phyloP scores from a whole-genome alignment of 495 filamentous ascomycete genomes.

The Clohesyomyces aquaticus region DNA sequence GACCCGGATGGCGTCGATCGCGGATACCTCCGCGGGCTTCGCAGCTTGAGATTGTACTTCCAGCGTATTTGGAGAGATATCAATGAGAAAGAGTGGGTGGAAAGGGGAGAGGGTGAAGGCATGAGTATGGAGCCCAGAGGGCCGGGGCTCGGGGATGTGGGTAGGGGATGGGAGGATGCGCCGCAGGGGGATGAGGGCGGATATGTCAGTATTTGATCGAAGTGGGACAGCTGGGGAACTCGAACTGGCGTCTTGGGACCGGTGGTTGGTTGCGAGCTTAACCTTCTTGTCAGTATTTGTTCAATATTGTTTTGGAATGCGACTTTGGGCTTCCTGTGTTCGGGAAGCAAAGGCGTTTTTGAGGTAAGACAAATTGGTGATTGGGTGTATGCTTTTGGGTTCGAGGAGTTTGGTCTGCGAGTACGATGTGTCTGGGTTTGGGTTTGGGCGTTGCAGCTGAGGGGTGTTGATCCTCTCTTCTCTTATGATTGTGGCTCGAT shows the following conservation, averaged over 20 bases:
- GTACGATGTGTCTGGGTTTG: no score
- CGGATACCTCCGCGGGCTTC: constrained; percentile 85
- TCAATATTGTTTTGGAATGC: no score
- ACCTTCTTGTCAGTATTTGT: no score
- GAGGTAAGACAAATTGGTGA: constrained; percentile 1
- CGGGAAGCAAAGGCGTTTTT: not conserved
- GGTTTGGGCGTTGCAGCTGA: no score
- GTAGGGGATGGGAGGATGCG: constrained; percentile 29
- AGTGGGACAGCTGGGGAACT: no score
- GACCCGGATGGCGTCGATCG: constrained; percentile 79
- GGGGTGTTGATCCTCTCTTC: no score
- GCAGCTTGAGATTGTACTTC: constrained; percentile 81
- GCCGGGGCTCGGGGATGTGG: constrained; percentile 29
- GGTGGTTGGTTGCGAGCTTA: no score
- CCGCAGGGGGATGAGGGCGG: constrained; percentile 20
- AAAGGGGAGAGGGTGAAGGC: constrained; percentile 41
- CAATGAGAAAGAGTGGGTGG: constrained; percentile 46
- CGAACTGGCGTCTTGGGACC: no score
- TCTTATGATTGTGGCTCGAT: not conserved
- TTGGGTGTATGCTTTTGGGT: no score
- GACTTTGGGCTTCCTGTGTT: not conserved
- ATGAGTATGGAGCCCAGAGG: constrained; percentile 27
- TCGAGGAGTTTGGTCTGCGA: not conserved
- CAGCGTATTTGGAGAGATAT: constrained; percentile 83
- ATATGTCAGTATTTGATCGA: constrained; percentile 32